Percentiles rank a stretch among this genome's conserved stretches.
Conservation (phyloP, 768 basidiomycete species). For the Psilocybe tampanensis region DNA sequence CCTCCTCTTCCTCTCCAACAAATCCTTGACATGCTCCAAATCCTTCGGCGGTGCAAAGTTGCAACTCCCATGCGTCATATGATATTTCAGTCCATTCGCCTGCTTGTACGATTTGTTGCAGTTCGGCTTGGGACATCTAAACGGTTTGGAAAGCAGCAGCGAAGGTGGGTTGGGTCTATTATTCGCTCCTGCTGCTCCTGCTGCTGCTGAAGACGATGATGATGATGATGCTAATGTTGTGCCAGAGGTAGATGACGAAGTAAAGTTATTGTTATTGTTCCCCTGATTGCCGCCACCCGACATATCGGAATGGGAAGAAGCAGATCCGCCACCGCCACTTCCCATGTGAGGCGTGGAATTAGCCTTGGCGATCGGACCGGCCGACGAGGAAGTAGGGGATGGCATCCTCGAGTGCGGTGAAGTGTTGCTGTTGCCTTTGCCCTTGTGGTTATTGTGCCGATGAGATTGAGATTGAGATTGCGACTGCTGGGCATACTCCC, state of each 20-base stretch:
- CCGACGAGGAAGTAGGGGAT: background rate
- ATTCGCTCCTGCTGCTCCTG: background rate
- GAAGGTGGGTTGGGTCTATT: conserved; percentile 44
- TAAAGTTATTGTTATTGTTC: background rate
- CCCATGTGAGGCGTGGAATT: background rate
- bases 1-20: conserved; percentile 60
- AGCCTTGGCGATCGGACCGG: background rate
- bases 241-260: background rate
- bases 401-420: background rate
- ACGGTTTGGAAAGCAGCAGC: conserved; percentile 80
- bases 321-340: too few species aligned
- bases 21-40: conserved; percentile 71
- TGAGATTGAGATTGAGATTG: background rate
- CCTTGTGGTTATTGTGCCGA: too few species aligned
- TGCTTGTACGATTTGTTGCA: conserved; percentile 98
- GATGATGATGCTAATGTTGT: background rate
- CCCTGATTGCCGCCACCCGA: too few species aligned
- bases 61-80: conserved; percentile 91
- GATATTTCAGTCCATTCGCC: conserved; percentile 93
- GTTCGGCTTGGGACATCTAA: conserved; percentile 91
- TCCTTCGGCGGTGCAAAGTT: conserved; percentile 92
- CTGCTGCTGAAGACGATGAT: background rate
- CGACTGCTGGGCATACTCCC: background rate
- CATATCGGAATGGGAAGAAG: too few species aligned
- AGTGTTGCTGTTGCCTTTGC: background rate